These are phyloP conservation scores for Cutaneotrichosporon spelunceum DNA, from an alignment of 1,284 basidiomycete genomes.

Conservation along the genomic window DNA sequence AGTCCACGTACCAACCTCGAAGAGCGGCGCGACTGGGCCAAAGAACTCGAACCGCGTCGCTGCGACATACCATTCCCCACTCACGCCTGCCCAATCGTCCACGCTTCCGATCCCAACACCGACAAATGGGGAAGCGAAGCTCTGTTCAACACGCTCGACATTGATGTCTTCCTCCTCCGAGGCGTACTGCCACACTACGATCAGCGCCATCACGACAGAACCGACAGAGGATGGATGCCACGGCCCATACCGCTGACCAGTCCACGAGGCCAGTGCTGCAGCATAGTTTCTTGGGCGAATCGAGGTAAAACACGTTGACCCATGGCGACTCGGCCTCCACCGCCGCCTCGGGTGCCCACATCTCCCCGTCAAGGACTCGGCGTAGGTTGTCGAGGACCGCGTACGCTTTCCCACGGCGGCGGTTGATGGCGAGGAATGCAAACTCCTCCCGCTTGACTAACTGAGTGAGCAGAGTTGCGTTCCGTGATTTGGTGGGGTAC, in stretches of 20 bases:
- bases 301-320: background rate
- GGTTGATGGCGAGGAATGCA: background rate
- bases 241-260: background rate
- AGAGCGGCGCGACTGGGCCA: background rate
- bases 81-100: conserved; percentile 2
- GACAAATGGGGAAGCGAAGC: background rate
- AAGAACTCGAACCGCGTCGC: too few species aligned
- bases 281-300: background rate
- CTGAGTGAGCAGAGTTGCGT: background rate
- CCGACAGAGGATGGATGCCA: background rate
- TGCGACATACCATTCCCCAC: background rate
- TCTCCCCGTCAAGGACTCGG: background rate
- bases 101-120: background rate
- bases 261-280: background rate
- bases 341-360: background rate
- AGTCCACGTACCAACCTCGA: background rate
- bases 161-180: background rate
- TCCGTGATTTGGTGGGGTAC: background rate
- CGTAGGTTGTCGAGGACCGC: background rate
- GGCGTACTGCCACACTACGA: background rate
- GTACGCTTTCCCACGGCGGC: background rate
- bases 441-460: background rate
- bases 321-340: background rate
- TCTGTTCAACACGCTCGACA: background rate
- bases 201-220: background rate